phyloP scores from a whole-genome alignment of 179 eudicot genomes.

The Carnegiea gigantea region DNA sequence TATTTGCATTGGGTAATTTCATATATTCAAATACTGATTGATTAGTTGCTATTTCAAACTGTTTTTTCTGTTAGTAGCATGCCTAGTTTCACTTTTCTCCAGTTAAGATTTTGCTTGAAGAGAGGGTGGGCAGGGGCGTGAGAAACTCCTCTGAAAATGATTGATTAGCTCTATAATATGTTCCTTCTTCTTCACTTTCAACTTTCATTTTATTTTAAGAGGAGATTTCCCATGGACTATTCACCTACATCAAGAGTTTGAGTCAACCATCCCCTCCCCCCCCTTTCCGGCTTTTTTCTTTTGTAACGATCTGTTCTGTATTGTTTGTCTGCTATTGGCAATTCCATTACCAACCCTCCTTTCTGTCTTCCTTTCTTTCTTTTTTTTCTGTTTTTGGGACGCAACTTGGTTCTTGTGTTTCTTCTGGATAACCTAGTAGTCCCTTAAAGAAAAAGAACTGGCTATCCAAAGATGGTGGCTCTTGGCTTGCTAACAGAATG shows the following conservation, averaged over 20 bases:
- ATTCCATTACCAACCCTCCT: not conserved
- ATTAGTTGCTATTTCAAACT: not conserved
- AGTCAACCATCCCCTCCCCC: not conserved
- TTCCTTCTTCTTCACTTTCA: not conserved
- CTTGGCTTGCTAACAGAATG: slow-evolving; percentile 6
- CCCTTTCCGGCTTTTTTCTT: no score
- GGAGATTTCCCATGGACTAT: not conserved
- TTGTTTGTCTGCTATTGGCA: not conserved
- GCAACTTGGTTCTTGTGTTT: not conserved
- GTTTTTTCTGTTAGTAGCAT: not conserved
- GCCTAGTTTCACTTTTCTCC: not conserved
- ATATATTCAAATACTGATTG: not conserved
- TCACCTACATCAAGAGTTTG: not conserved
- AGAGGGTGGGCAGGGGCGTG: not conserved
- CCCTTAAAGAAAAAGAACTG: not conserved
- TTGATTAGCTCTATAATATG: not conserved
- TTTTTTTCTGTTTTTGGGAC: not conserved
- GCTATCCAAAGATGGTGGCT: slow-evolving; percentile 8
- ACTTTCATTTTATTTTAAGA: not conserved
- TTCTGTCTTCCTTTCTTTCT: not conserved
- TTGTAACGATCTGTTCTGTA: not conserved
- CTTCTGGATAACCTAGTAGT: not conserved
- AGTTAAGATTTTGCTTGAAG: not conserved
- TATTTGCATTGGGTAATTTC: not conserved
- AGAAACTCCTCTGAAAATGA: not conserved